Evolutionary conservation across 805 yeast species (phyloP), one percentile per base, ranked within the genome.

Genomic region (Pichia exigua): DNA sequence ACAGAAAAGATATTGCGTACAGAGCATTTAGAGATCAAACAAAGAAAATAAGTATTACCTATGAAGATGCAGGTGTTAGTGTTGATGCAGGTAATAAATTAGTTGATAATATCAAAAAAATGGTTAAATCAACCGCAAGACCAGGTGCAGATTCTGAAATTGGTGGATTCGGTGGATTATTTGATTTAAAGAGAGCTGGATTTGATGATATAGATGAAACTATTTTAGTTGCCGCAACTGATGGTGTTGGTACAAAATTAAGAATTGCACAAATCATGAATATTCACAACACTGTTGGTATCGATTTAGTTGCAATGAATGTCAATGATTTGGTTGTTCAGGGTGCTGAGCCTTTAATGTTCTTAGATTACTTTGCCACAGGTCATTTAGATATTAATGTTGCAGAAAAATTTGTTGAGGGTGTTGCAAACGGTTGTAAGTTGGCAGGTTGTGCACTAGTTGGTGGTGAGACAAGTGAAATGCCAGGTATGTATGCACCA

Each of bases 381-480:
- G 97, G 97, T 48, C 85, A 88, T 64, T 78, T 94, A 54, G 96
- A 91, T 61, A 81, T 91, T 56, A 71, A 77, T 52, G 77, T 88
- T 43, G 96, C 98, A 8, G 83, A 94, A 26, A 83, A 81, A 59
- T 94, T 94, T 61, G 98, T 94, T 40, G 74, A 79, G 55, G 98
- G 99, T 70, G 99, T 94, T 57, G 97, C 97, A 46, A 87, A 87
- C 57, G 99, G 99, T 52, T 94, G 99, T 75, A 83, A 84, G 58
- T 80, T 82, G 58, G 87, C 98, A 35, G 97, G 96, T 12, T 92
- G 99, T 77, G 99, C 99, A 7, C 76, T 94, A 53, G 97, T 94
- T 49, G 99, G 99, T 51, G 99, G 99, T 59, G 99, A 94, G 72
- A 94, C 99, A 40, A 86, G 96, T 50, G 99, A 94, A 75, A 94